Percentiles rank a stretch among this genome's conserved stretches.
Conservation (phyloP, 768 basidiomycete species). For the Pholiota conissans region DNA sequence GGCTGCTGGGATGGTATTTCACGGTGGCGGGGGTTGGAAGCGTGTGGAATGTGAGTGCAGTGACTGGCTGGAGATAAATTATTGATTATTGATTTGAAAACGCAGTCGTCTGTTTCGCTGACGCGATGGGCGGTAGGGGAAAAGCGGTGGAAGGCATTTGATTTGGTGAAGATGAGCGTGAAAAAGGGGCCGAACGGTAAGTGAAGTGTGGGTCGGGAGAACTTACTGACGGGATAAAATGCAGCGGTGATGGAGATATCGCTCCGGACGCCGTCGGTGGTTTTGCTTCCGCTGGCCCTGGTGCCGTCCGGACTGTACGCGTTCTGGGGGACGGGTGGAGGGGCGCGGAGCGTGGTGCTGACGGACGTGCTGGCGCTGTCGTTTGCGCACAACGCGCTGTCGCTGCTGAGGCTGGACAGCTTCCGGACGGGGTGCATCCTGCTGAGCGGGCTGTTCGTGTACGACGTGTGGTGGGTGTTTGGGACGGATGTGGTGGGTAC, state of each 20-base stretch:
- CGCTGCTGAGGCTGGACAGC: slow-evolving; percentile 82
- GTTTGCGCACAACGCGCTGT: slow-evolving; percentile 78
- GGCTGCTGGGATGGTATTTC: slow-evolving; percentile 76
- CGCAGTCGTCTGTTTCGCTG: slow-evolving; percentile 53
- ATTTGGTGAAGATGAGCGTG: slow-evolving; percentile 42
- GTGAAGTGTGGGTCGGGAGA: slow-evolving; percentile 8
- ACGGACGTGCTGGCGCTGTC: slow-evolving; percentile 77
- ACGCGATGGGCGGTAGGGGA: slow-evolving; percentile 48
- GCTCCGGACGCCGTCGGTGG: slow-evolving; percentile 56
- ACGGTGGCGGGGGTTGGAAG: slow-evolving; percentile 63
- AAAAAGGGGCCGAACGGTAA: slow-evolving; percentile 48
- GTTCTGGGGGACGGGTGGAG: slow-evolving; percentile 36
- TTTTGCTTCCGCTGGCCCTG: slow-evolving; percentile 58
- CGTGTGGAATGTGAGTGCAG: slow-evolving; percentile 67
- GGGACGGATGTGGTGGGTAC: slow-evolving; percentile 76
- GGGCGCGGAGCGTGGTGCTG: slow-evolving; percentile 66
- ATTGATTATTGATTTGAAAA: neutral
- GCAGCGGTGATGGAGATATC: slow-evolving; percentile 41
- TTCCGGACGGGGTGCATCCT: slow-evolving; percentile 86
- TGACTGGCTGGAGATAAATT: too few relatives aligned
- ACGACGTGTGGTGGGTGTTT: slow-evolving; percentile 96
- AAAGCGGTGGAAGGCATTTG: slow-evolving; percentile 57
- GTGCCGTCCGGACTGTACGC: slow-evolving; percentile 68
- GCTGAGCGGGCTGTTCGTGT: slow-evolving; percentile 83
- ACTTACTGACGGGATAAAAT: neutral